Base-by-base conservation (phyloP, 73 alveolate genomes). In the Breviolum minutum region DNA sequence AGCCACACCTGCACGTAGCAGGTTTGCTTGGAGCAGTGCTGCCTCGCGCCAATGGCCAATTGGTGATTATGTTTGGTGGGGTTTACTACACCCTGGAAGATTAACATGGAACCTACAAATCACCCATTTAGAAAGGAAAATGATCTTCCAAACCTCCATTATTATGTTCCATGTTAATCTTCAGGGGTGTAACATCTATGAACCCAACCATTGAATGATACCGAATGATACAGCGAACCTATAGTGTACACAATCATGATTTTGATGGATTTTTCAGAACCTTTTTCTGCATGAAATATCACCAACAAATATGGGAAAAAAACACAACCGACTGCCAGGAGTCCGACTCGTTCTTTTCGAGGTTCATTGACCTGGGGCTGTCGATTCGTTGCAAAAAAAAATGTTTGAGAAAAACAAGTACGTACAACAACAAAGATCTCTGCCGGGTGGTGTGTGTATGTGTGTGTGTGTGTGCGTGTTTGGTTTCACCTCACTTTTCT, bases 21-120 rank as follows among this genome's bases (percentile, higher is more conserved):
- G 63, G 79, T 86, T 86, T 8, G 94, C 94, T 26, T 63, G 94
- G 16, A 86, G 94, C 94, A 86, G 29, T 17, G 94, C 94, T 27
- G 94, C 94, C 94, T 86, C 19, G 79, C 64, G 10, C 77, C 17
- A 17, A 17, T 68, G 77, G 24, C 2, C 77, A 68, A 68, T 68
- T 22, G 27, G 7, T 27, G 22, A 48, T 7, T 63, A 63, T 8
- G 10, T 3, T 22, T 17, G 14, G 86, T 9, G 14, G 61, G 19
- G 86, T 30, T 24, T 7, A 29, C 24, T 63, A 11, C 74, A 66
- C 74, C n/a, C n/a, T n/a, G n/a, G n/a, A n/a, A n/a, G n/a, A n/a
- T n/a, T n/a, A n/a, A n/a, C n/a, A n/a, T n/a, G n/a, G n/a, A n/a
- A n/a, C n/a, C n/a, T n/a, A n/a, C n/a, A n/a, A n/a, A n/a, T n/a